phyloP scores from a whole-genome alignment of 2,329 filamentous ascomycete species.

The Monosporascus sp. region DNA sequence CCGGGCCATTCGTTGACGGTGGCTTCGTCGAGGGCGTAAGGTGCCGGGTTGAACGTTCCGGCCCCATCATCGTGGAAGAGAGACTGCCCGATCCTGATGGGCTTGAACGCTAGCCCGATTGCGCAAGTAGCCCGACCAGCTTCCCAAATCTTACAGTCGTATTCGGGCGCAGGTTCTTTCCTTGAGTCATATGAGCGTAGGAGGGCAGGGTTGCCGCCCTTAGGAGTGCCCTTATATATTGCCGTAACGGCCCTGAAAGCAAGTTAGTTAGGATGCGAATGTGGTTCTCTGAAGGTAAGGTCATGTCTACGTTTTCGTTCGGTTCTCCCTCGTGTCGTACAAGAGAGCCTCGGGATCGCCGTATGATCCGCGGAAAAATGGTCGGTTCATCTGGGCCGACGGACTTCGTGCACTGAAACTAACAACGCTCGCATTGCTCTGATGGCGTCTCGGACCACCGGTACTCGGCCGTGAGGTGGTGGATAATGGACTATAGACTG shows the following conservation, averaged over 20 bases:
- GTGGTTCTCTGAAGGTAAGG: background rate
- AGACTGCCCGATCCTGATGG: slow-evolving; percentile 88
- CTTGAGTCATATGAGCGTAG: slow-evolving; percentile 93
- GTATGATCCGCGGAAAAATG: slow-evolving; percentile 52
- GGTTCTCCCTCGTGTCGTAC: slow-evolving; percentile 81
- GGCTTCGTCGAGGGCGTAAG: slow-evolving; percentile 83
- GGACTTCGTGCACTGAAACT: slow-evolving; percentile 71
- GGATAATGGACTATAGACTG: slow-evolving; percentile 38
- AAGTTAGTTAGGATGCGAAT: slow-evolving; percentile 15
- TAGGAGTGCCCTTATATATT: slow-evolving; percentile 77
- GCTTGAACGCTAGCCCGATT: slow-evolving; percentile 91
- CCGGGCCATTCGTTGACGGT: slow-evolving; percentile 92
- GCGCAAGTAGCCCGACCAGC: slow-evolving; percentile 91
- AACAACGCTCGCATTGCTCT: slow-evolving; percentile 76
- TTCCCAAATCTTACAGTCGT: slow-evolving; percentile 95
- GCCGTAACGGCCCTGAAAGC: slow-evolving; percentile 79
- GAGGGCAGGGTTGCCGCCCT: slow-evolving; percentile 63
- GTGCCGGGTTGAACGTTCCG: slow-evolving; percentile 88
- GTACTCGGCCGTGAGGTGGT: slow-evolving; percentile 37
- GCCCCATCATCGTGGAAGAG: slow-evolving; percentile 89
- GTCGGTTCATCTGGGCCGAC: slow-evolving; percentile 49
- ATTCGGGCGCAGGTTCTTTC: slow-evolving; percentile 84
- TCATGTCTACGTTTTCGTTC: slow-evolving; percentile 76
- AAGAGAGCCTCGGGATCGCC: slow-evolving; percentile 81
- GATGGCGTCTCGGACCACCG: slow-evolving; percentile 51